phyloP scores from a whole-genome alignment of 2,329 filamentous ascomycete genomes.

The Trichocomaceae sp. region DNA sequence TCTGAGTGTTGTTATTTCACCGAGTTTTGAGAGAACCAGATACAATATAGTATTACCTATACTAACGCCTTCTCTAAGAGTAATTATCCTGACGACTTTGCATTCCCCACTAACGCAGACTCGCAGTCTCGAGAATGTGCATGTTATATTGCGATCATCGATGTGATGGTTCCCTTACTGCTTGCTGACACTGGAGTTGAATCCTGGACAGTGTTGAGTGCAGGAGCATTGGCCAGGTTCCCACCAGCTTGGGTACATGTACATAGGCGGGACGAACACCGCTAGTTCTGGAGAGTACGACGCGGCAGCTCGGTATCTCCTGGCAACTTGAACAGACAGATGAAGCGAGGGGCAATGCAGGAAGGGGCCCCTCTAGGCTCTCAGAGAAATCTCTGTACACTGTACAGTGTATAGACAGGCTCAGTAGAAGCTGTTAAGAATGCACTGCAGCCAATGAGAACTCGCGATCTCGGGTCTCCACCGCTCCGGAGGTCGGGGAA shows the following conservation, averaged over 20 bases:
- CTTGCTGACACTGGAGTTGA: neutral
- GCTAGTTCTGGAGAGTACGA: neutral
- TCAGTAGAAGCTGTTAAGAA: no score
- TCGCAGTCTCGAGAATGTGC: neutral
- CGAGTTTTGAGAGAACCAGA: no score
- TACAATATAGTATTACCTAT: no score
- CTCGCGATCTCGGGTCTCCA: neutral
- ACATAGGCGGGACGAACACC: neutral
- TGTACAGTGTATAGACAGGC: no score
- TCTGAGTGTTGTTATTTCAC: neutral
- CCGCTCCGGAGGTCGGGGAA: neutral
- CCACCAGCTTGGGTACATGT: neutral
- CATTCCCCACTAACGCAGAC: neutral
- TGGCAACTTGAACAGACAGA: neutral
- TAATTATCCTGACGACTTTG: no score
- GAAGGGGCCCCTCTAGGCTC: neutral
- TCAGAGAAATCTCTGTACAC: no score
- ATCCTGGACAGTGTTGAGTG: no score
- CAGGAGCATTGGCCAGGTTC: neutral
- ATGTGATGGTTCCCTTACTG: neutral
- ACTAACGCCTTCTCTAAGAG: no score
- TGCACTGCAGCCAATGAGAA: slow-evolving; percentile 4
- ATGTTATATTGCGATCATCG: neutral
- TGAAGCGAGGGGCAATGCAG: neutral
- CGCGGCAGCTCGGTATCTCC: no score